Percentiles rank a stretch among this genome's conserved stretches.
phyloP scores from a whole-genome alignment of 176 grass and related monocot genomes.

The Ampelocalamus luodianensis region DNA sequence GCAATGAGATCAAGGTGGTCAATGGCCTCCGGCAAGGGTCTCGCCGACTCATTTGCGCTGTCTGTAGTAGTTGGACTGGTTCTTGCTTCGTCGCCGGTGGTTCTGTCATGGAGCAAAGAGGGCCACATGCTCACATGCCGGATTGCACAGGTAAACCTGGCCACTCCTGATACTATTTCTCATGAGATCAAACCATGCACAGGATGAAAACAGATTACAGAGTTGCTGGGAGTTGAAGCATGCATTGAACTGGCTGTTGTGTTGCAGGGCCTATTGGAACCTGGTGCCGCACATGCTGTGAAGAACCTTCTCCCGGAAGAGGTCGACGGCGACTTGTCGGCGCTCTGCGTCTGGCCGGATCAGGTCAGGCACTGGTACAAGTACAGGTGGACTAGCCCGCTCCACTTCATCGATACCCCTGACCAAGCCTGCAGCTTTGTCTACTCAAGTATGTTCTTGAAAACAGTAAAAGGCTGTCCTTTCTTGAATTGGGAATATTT shows the following conservation, averaged over 20 bases:
- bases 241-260: neutral
- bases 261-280: constrained; percentile 63
- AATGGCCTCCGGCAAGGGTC: constrained; percentile 20
- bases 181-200: too few relatives aligned
- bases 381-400: constrained; percentile 70
- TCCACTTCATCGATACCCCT: constrained; percentile 93
- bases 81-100: constrained; percentile 48
- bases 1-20: neutral
- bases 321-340: constrained; percentile 69
- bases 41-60: neutral
- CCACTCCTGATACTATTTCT: too few relatives aligned
- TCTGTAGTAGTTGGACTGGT: constrained; percentile 34
- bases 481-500: neutral
- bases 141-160: constrained; percentile 67
- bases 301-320: constrained; percentile 72
- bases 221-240: neutral
- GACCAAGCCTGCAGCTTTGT: constrained; percentile 77
- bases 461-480: neutral
- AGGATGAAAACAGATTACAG: neutral
- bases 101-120: constrained; percentile 75
- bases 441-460: constrained; percentile 59
- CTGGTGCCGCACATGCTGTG: constrained; percentile 65
- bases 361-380: constrained; percentile 84
- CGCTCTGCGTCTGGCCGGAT: constrained; percentile 82
- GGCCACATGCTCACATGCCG: constrained; percentile 82